Percentiles rank a stretch among this genome's conserved stretches.
phyloP scores from a whole-genome alignment of 192 early-diverging fungal genomes.

The Podila epicladia region DNA sequence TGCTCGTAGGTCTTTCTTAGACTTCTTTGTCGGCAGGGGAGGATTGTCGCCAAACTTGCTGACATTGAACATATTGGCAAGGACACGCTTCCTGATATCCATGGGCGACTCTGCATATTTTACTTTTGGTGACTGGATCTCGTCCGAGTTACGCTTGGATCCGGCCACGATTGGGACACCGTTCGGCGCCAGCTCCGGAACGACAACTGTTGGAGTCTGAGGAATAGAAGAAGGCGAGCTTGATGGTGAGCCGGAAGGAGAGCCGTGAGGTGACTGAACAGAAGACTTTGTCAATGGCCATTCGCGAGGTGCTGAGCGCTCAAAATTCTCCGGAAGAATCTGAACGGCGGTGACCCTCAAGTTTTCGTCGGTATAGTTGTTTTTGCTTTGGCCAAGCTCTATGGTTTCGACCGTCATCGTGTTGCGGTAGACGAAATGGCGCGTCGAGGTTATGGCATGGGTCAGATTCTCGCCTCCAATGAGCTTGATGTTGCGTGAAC shows the following conservation, averaged over 20 bases:
- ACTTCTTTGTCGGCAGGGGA: constrained; percentile 15
- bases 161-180: neutral
- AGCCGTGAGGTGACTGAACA: neutral
- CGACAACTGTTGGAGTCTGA: constrained; percentile 1
- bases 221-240: neutral
- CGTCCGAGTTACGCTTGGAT: constrained; percentile 24
- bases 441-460: constrained; percentile 79
- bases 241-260: neutral
- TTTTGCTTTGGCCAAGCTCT: constrained; percentile 61
- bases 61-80: constrained; percentile 30
- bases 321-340: constrained; percentile 63
- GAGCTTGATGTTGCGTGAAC: constrained; percentile 67
- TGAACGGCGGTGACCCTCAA: constrained; percentile 72
- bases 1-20: constrained; percentile 8
- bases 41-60: constrained; percentile 1
- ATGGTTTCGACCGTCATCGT: constrained; percentile 61
- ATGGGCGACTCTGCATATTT: neutral
- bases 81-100: constrained; percentile 16
- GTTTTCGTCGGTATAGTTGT: constrained; percentile 71
- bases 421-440: constrained; percentile 74
- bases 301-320: neutral
- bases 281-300: constrained; percentile 3
- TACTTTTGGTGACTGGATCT: neutral
- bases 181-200: neutral
- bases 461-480: constrained; percentile 84